Evolutionary conservation across 176 grass and related monocot species (phyloP), one percentile per base, ranked within the genome.

Genomic region (Carex parvula): DNA sequence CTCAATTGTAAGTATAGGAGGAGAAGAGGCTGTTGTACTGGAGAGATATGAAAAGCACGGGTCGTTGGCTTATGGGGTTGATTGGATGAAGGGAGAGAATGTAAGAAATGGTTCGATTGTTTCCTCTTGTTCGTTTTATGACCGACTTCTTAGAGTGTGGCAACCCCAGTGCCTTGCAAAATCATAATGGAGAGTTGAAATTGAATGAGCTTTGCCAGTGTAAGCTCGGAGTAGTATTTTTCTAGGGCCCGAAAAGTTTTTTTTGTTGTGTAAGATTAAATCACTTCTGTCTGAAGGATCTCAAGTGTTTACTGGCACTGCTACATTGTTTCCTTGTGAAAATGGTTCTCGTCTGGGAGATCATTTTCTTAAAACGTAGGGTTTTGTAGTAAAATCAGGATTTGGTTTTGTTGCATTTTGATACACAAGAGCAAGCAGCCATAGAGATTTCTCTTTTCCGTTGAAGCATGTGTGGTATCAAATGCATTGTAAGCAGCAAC

Each of bases 71-170:
- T 98, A 98, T 67, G 95, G 95, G 42, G 95, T 88, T 42, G 92
- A 98, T 84, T 98, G 92, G 95, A 93, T 93, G 88, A 98, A 66
- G 87, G 86, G 76, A 53, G 89, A 89, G 48, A n/a, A n/a, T 55
- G 80, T 52, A 56, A 84, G 29, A 30, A 84, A 89, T 69, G 87
- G 60, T 58, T 93, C 85, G 8, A 56, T 95, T 82, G 55, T 95
- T 58, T 89, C 91, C 64, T 94, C 91, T 44, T 98, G 92, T 86
- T 98, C 92, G 80, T 94, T 94, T 88, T 98, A 98, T 79, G 95
- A 98, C 33, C 81, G 84, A 41, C 87, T 93, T 90, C 92, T 98
- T 68, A 78, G 86, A 46, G 52, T 94, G 26, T 98, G 95, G 95
- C 72, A 90, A 83, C 88, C 89, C 10, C 75, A 87, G 79, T 92